These are phyloP conservation scores for Bullera alba DNA, from an alignment of 768 basidiomycete genomes.

Conservation along the genomic window DNA sequence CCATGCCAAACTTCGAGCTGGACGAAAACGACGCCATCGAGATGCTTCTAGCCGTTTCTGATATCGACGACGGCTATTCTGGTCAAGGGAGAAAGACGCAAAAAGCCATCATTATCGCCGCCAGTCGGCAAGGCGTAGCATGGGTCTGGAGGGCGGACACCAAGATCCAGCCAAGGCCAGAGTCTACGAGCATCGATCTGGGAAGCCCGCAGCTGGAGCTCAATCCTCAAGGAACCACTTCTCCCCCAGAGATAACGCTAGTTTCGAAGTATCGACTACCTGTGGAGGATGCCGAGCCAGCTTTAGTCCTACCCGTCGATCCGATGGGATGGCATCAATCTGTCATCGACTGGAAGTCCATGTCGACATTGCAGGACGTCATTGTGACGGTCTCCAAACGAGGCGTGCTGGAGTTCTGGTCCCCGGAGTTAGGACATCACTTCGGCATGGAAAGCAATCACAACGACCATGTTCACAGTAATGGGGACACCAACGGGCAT, in stretches of 20 bases:
- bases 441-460: not conserved
- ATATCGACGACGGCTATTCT: constrained; percentile 43
- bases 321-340: constrained; percentile 47
- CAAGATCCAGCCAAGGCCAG: no score
- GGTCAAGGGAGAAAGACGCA: constrained; percentile 20
- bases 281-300: constrained; percentile 9
- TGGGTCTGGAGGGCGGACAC: constrained; percentile 40
- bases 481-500: constrained; percentile 32
- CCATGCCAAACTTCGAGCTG: constrained; percentile 19
- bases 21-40: constrained; percentile 15
- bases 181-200: not conserved
- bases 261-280: constrained; percentile 23
- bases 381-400: constrained; percentile 67
- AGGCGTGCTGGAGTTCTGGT: constrained; percentile 85
- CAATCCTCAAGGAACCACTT: not conserved
- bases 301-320: constrained; percentile 38
- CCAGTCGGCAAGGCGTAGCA: constrained; percentile 20
- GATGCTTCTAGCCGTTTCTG: constrained; percentile 41
- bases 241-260: constrained; percentile 1
- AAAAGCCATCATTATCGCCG: constrained; percentile 38
- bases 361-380: constrained; percentile 52
- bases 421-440: constrained; percentile 50
- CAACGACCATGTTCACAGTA: constrained; percentile 29
- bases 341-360: constrained; percentile 38
- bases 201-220: constrained; percentile 2